A percentile compares a stretch with the other conserved stretches of the same genome.
Conservation (phyloP, 257 asterid species). For the Lantana camara region DNA sequence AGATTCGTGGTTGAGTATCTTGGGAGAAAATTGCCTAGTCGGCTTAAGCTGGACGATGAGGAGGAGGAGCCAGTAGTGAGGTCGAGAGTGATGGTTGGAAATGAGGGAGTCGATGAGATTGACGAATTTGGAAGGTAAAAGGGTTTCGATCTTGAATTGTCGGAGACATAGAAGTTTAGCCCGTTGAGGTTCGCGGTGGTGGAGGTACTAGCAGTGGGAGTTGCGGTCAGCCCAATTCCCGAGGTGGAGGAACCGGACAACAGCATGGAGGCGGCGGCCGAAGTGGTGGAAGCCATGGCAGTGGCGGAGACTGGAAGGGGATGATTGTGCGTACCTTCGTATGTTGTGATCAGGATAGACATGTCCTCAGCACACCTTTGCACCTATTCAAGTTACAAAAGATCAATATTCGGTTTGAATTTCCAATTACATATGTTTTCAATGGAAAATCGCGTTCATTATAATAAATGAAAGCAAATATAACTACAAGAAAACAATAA, state of each 20-base stretch:
- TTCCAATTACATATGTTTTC: no score
- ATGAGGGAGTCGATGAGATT: constrained; percentile 56
- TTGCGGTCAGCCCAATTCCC: constrained; percentile 23
- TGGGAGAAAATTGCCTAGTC: constrained; percentile 36
- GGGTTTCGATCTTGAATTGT: constrained; percentile 66
- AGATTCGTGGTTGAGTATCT: constrained; percentile 72
- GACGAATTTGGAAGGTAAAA: constrained; percentile 75
- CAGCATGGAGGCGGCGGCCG: constrained; percentile 92
- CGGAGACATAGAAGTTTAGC: constrained; percentile 61
- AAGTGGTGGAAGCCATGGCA: constrained; percentile 93
- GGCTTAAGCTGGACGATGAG: constrained; percentile 39
- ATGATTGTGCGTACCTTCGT: constrained; percentile 94
- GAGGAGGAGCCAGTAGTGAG: constrained; percentile 62
- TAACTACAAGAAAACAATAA: no score
- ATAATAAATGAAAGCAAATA: no score
- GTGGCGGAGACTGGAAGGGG: constrained; percentile 86
- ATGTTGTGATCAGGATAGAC: constrained; percentile 82
- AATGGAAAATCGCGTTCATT: neutral
- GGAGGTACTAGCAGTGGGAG: constrained; percentile 30
- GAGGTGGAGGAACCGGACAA: constrained; percentile 76
- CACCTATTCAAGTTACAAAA: constrained; percentile 41
- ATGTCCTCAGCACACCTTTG: constrained; percentile 89
- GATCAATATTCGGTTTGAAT: neutral
- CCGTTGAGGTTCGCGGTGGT: constrained; percentile 42
- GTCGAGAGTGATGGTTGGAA: constrained; percentile 84